These are phyloP conservation scores for Fusarium begoniae DNA, from an alignment of 2,329 filamentous ascomycete genomes.

Conservation along the genomic window DNA sequence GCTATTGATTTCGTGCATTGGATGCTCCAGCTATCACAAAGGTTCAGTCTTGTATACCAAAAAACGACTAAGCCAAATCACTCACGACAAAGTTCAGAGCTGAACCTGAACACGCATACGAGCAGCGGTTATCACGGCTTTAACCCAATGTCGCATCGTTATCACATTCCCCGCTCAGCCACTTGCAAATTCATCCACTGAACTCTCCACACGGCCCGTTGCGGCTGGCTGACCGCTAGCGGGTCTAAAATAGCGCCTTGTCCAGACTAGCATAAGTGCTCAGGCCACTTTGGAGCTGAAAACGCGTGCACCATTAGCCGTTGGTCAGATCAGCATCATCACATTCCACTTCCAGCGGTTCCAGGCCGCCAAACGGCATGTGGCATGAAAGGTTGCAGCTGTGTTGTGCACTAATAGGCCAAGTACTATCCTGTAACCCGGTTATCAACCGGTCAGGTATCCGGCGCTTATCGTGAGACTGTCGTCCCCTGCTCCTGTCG, in stretches of 20 bases:
- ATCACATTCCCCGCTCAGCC: slow-evolving; percentile 5
- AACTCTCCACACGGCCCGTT: neutral
- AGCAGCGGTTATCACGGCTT: neutral
- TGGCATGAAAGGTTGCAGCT: too few relatives aligned
- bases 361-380: neutral
- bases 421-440: neutral
- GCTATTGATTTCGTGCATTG: neutral
- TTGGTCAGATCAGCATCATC: neutral
- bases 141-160: neutral
- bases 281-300: neutral
- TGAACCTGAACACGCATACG: neutral
- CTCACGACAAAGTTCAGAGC: neutral
- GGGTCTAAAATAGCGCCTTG: neutral
- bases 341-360: neutral
- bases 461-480: neutral
- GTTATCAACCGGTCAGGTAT: neutral
- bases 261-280: neutral
- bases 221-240: neutral
- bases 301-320: neutral
- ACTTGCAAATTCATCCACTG: neutral
- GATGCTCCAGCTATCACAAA: neutral
- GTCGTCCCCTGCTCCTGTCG: neutral
- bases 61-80: neutral
- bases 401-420: neutral
- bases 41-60: neutral